These are phyloP conservation scores for Ceratocystis ficicola DNA, from an alignment of 2,329 filamentous ascomycete species.

Conservation along the genomic window DNA sequence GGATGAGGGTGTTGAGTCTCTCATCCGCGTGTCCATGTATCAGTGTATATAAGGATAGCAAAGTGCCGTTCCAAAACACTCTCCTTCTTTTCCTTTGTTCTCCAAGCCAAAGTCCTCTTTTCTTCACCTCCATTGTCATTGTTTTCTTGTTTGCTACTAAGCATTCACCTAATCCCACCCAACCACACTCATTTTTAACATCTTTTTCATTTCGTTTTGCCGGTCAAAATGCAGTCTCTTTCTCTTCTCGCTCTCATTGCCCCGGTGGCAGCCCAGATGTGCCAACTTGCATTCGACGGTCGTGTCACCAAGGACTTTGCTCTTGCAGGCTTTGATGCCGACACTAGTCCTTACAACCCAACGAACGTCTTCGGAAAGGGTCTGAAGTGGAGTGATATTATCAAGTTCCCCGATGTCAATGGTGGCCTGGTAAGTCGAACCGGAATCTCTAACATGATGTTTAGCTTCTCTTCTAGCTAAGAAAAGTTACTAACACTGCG, in stretches of 20 bases:
- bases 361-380: conserved; percentile 41
- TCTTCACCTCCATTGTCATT: conserved; percentile 12
- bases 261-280: conserved; percentile 22
- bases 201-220: conserved; percentile 14
- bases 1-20: neutral
- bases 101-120: conserved; percentile 8
- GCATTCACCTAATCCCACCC: neutral
- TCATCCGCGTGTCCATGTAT: neutral
- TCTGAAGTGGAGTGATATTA: conserved; percentile 39
- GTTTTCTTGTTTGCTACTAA: conserved; percentile 11
- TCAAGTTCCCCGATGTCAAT: conserved; percentile 35
- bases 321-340: conserved; percentile 32
- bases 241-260: conserved; percentile 27
- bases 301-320: conserved; percentile 33
- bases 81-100: neutral
- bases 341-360: conserved; percentile 37
- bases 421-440: conserved; percentile 31
- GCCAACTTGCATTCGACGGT: conserved; percentile 33
- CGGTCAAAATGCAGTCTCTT: conserved; percentile 23
- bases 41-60: neutral
- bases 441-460: neutral
- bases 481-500: conserved; percentile 8
- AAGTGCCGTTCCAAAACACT: neutral
- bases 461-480: neutral
- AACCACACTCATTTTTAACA: neutral